These are phyloP conservation scores for Nakataea oryzae DNA, from an alignment of 2,329 filamentous ascomycete species.

Conservation along the genomic window DNA sequence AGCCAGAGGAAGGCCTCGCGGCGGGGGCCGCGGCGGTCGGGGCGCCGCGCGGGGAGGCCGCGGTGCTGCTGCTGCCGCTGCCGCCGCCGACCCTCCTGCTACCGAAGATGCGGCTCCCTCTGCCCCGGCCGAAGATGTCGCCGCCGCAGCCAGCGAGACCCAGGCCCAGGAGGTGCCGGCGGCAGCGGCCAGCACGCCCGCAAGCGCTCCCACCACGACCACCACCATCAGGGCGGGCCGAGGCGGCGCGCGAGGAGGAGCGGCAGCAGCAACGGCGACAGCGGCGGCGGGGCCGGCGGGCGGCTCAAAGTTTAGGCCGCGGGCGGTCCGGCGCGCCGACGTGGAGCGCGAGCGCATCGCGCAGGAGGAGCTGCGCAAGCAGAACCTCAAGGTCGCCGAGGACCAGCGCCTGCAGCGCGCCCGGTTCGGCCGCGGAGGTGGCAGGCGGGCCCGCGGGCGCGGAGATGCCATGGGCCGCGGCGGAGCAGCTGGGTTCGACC, in stretches of 20 bases:
- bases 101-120: neutral
- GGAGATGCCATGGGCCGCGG: slow-evolving; percentile 17
- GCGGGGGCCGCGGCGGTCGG: slow-evolving; percentile 7
- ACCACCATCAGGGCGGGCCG: neutral
- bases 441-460: slow-evolving; percentile 11
- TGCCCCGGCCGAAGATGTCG: neutral
- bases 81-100: slow-evolving; percentile 1
- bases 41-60: slow-evolving; percentile 4
- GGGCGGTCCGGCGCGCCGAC: slow-evolving; percentile 20
- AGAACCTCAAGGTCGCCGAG: slow-evolving; percentile 17
- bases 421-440: slow-evolving; percentile 14
- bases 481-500: slow-evolving; percentile 11
- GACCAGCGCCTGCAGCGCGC: slow-evolving; percentile 17
- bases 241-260: neutral
- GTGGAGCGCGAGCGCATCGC: slow-evolving; percentile 23
- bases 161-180: neutral
- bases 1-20: slow-evolving; percentile 5
- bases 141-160: neutral
- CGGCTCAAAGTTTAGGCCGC: slow-evolving; percentile 19
- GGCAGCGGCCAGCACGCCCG: neutral
- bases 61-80: slow-evolving; percentile 3
- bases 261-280: neutral
- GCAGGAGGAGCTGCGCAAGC: slow-evolving; percentile 20
- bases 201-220: neutral
- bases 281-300: neutral